Percentiles rank a stretch among this genome's conserved stretches.
These are phyloP conservation scores for Backusella australiensis DNA, from an alignment of 192 early-diverging fungal genomes.

Conservation along the genomic window DNA sequence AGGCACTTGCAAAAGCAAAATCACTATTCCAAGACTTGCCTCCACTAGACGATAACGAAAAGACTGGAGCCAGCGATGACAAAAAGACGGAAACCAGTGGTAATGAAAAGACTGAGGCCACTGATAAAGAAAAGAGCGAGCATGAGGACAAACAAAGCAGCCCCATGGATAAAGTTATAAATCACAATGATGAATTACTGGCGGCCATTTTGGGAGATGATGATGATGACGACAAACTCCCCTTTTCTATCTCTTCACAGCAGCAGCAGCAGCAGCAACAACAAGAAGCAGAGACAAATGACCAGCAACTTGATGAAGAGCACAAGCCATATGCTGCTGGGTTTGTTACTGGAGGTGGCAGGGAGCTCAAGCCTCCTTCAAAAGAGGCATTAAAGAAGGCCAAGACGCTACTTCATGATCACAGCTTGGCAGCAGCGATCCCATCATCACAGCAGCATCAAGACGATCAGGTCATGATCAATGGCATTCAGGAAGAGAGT, in stretches of 20 bases:
- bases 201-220: neutral
- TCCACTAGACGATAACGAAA: neutral
- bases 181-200: neutral
- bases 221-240: neutral
- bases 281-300: neutral
- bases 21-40: neutral
- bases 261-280: neutral
- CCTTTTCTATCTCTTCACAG: neutral
- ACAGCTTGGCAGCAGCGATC: neutral
- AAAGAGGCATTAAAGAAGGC: neutral
- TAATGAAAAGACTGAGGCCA: neutral
- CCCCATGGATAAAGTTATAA: neutral
- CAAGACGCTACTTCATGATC: neutral
- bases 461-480: neutral
- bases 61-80: neutral
- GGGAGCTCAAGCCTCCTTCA: neutral
- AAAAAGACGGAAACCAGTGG: neutral
- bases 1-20: neutral
- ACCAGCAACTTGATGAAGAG: neutral
- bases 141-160: neutral
- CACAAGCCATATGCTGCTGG: neutral
- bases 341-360: neutral
- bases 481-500: neutral
- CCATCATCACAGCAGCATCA: neutral
- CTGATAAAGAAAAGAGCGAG: neutral